These are phyloP conservation scores for Colletotrichum somersetense DNA, from an alignment of 2,329 filamentous ascomycete species.

Conservation along the genomic window DNA sequence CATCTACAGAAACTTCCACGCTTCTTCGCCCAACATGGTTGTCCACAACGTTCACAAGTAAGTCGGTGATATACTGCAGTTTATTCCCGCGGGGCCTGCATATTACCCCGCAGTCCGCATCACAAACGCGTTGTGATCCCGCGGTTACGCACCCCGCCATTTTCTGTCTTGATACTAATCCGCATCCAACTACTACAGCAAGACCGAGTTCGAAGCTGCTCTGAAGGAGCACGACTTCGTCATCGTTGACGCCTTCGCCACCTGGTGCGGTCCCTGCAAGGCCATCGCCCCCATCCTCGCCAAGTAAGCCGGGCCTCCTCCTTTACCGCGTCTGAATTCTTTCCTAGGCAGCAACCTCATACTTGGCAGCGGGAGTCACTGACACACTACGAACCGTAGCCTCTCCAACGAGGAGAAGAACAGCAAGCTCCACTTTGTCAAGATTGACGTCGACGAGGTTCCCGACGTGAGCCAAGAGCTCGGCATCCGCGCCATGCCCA, in stretches of 20 bases:
- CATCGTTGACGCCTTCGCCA: constrained; percentile 88
- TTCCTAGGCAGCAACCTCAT: not conserved
- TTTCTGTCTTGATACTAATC: not conserved
- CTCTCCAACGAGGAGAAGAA: constrained; percentile 57
- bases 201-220: constrained; percentile 68
- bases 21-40: constrained; percentile 56
- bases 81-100: not conserved
- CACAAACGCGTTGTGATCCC: not conserved
- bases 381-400: not conserved
- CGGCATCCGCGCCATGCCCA: constrained; percentile 91
- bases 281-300: constrained; percentile 82
- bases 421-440: constrained; percentile 80
- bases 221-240: constrained; percentile 71
- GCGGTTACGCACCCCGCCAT: not conserved
- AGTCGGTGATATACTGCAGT: constrained; percentile 32
- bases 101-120: not conserved
- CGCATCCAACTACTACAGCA: constrained; percentile 55
- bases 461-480: constrained; percentile 81
- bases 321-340: not conserved
- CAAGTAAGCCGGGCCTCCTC: constrained; percentile 61
- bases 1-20: constrained; percentile 49
- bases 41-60: constrained; percentile 60
- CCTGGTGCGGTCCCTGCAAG: constrained; percentile 97
- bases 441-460: constrained; percentile 90
- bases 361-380: not conserved